Conservation (phyloP, 129 eudicot species). For the Chrysanthemum lavandulifolium region DNA sequence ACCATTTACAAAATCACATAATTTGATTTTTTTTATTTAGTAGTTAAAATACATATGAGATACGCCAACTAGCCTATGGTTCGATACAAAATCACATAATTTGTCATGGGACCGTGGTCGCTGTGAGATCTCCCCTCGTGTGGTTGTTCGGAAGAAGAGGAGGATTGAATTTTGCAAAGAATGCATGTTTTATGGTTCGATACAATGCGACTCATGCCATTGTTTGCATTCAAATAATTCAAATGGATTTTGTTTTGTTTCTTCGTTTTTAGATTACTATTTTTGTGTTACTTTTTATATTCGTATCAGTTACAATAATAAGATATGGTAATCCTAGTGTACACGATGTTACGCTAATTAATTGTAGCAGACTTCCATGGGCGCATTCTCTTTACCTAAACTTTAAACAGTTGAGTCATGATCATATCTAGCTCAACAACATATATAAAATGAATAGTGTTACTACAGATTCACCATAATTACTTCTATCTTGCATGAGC, state of each 20-base stretch:
- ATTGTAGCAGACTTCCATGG: background rate
- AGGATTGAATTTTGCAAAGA: background rate
- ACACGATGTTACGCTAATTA: background rate
- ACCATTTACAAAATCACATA: too few relatives aligned
- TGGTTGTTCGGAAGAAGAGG: background rate
- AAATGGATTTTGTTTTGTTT: background rate
- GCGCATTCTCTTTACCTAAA: background rate
- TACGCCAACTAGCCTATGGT: too few relatives aligned
- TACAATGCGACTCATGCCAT: background rate
- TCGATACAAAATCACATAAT: too few relatives aligned
- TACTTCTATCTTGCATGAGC: too few relatives aligned
- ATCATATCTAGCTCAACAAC: too few relatives aligned
- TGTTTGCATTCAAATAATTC: constrained; percentile 11
- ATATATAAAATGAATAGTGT: too few relatives aligned
- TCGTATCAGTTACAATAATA: background rate
- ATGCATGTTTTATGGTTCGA: constrained; percentile 4
- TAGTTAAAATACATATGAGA: too few relatives aligned
- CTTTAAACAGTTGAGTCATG: too few relatives aligned
- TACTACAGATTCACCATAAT: too few relatives aligned
- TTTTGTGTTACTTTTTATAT: background rate
- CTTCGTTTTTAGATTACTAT: background rate
- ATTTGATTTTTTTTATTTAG: too few relatives aligned
- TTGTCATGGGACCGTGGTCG: background rate
- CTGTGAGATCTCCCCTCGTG: background rate
- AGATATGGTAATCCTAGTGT: background rate